Base-by-base conservation (phyloP, 257 asterid genomes). In the Rehmannia glutinosa region DNA sequence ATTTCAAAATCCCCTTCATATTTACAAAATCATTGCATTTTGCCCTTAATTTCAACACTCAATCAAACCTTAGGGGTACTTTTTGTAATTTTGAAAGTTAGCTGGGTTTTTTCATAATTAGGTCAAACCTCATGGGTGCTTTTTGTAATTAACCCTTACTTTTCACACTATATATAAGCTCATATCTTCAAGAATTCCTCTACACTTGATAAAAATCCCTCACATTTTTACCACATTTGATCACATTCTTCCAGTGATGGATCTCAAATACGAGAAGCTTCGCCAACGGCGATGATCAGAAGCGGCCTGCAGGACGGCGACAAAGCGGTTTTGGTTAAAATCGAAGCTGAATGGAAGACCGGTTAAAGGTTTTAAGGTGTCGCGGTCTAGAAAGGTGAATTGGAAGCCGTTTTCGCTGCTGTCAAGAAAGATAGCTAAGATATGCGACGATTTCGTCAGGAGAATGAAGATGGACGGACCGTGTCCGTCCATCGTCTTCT, bases 351-450 rank as follows among this genome's bases (percentile, higher is more conserved):
- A 74, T 6, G 85, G 92, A 46, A 78, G 85, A 62, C n/a, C n/a
- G n/a, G 64, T 66, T 4, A 89, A 79, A 64, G 93, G 95, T 19
- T 33, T 83, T 7, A 82, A 78, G 74, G 38, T 87, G 15, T 73
- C 80, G 28, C 68, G 90, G 7, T 65, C 78, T 0, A 82, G 73
- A 39, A 86, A 76, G 81, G 30, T 87, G 82, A 83, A 81, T n/a
- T 89, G 96, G 96, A 87, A 83, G 89, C 84, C 89, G 13, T 81
- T 81, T 62, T 79, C 83, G 12, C 43, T 75, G 15, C 57, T 87
- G 71, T 85, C 95, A 4, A 85, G 82, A 57, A 89, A 50, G 84
- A 76, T 87, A 74, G 83, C 71, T 5, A 70, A 79, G 36, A 74
- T 81, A 0, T 33, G 53, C 4, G 71, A 16, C 3, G 84, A 74